Percentiles rank a stretch among this genome's conserved stretches.
Conservation (phyloP, 2,329 filamentous ascomycete genomes). For the Dryadomyces quercus-mongolicae region DNA sequence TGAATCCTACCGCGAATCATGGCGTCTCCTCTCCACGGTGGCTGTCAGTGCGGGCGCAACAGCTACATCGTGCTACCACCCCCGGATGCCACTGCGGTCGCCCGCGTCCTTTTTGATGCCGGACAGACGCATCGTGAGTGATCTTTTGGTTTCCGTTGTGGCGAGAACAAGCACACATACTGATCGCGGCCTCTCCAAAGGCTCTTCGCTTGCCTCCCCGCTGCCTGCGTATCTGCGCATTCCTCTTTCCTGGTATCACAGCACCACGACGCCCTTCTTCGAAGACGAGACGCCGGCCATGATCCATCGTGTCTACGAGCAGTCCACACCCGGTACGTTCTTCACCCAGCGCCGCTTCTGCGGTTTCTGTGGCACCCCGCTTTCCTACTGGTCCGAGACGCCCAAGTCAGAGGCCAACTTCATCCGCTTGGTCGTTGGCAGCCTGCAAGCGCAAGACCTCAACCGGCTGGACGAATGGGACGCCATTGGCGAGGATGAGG, state of each 20-base stretch:
- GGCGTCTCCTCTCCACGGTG: slow-evolving; percentile 47
- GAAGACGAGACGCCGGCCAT: slow-evolving; percentile 60
- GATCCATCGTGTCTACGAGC: slow-evolving; percentile 57
- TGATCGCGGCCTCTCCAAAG: slow-evolving; percentile 17
- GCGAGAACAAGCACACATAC: too few relatives aligned
- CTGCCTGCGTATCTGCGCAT: slow-evolving; percentile 74
- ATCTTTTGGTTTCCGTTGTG: not conserved
- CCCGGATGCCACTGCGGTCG: slow-evolving; percentile 37
- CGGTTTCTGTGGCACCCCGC: slow-evolving; percentile 78
- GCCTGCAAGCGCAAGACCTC: slow-evolving; percentile 58
- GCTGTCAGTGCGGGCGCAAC: slow-evolving; percentile 79
- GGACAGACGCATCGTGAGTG: slow-evolving; percentile 57
- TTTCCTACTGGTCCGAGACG: slow-evolving; percentile 73
- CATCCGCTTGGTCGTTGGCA: slow-evolving; percentile 73
- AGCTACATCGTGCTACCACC: slow-evolving; percentile 67
- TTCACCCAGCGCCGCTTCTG: slow-evolving; percentile 68
- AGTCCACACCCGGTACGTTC: slow-evolving; percentile 29
- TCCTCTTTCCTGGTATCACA: slow-evolving; percentile 70
- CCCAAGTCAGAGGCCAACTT: slow-evolving; percentile 60
- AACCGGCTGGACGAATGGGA: slow-evolving; percentile 61
- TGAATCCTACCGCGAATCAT: not conserved
- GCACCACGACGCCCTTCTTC: slow-evolving; percentile 61
- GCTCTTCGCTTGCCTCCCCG: slow-evolving; percentile 58
- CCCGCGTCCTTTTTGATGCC: slow-evolving; percentile 65
- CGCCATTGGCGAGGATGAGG: slow-evolving; percentile 42